Conservation (phyloP, 2,329 filamentous ascomycete genomes). For the Pestalotiopsis sp. region DNA sequence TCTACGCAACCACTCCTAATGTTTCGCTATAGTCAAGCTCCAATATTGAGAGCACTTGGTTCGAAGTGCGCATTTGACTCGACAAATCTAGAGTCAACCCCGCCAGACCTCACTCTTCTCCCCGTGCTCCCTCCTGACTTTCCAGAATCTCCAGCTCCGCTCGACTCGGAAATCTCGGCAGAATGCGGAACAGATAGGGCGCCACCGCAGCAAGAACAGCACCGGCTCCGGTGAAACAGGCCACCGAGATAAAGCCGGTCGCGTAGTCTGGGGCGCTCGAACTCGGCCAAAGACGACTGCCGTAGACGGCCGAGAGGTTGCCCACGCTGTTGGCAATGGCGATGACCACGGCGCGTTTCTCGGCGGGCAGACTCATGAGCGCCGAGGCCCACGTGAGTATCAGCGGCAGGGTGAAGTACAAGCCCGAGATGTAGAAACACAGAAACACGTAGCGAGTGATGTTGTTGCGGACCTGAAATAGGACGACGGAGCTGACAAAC, state of each 20-base stretch:
- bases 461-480: neutral
- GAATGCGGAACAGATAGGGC: neutral
- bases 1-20: too few species aligned
- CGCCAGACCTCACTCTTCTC: too few species aligned
- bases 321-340: neutral
- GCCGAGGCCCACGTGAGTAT: neutral
- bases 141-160: neutral
- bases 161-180: neutral
- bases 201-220: neutral
- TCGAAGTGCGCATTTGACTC: too few species aligned
- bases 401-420: neutral
- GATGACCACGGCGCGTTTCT: neutral
- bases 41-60: too few species aligned
- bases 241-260: neutral
- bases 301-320: neutral
- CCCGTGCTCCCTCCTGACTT: neutral
- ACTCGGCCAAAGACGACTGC: neutral
- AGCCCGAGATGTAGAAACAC: neutral
- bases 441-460: neutral
- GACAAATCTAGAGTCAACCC: too few species aligned
- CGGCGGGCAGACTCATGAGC: neutral
- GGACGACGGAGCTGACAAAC: neutral
- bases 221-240: neutral
- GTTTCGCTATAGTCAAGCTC: too few species aligned
- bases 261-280: neutral